These are phyloP conservation scores for Clathrus columnatus DNA, from an alignment of 768 basidiomycete species.

Conservation along the genomic window DNA sequence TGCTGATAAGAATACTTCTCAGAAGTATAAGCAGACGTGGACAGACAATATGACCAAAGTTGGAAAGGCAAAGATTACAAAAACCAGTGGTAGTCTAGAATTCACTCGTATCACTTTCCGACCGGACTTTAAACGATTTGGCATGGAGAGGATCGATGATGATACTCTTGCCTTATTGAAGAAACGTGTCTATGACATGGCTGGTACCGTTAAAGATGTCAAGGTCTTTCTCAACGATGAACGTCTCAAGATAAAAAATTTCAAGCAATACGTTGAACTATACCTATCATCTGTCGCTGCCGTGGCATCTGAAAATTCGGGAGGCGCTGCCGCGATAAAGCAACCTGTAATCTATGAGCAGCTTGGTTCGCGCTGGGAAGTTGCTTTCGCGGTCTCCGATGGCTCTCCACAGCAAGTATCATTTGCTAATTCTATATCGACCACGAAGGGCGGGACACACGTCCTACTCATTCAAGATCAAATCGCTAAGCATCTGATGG, in stretches of 20 bases:
- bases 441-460: slow-evolving; percentile 93
- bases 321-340: slow-evolving; percentile 73
- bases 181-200: slow-evolving; percentile 95
- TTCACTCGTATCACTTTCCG: slow-evolving; percentile 90
- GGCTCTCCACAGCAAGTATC: slow-evolving; percentile 91
- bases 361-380: slow-evolving; percentile 80
- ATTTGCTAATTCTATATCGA: slow-evolving; percentile 96
- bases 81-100: slow-evolving; percentile 79
- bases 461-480: slow-evolving; percentile 81
- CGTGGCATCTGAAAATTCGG: slow-evolving; percentile 57
- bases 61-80: slow-evolving; percentile 87
- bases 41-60: slow-evolving; percentile 87
- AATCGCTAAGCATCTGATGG: slow-evolving; percentile 74
- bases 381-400: slow-evolving; percentile 91
- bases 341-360: slow-evolving; percentile 76
- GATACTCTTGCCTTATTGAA: slow-evolving; percentile 83
- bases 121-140: slow-evolving; percentile 87
- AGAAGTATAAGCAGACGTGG: slow-evolving; percentile 96
- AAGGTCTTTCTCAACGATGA: slow-evolving; percentile 94
- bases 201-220: slow-evolving; percentile 87
- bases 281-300: slow-evolving; percentile 74
- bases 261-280: slow-evolving; percentile 96
- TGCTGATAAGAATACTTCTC: slow-evolving; percentile 72
- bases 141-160: slow-evolving; percentile 84
- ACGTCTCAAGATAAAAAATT: slow-evolving; percentile 84